Evolutionary conservation across 768 basidiomycete genomes (phyloP).

Genomic region (Collybiopsis confluens): DNA sequence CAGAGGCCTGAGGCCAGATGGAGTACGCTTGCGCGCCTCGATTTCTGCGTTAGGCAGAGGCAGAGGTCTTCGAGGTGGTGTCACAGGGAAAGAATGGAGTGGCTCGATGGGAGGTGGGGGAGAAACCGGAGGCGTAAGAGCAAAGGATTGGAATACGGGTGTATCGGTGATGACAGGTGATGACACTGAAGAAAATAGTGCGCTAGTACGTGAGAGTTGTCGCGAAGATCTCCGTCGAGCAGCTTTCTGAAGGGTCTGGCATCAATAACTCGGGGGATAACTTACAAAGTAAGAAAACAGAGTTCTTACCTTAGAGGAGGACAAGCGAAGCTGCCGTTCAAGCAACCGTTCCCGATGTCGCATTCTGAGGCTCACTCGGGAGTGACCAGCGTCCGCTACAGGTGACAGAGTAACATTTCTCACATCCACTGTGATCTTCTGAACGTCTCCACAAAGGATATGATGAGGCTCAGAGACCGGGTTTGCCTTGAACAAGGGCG

Average conservation of each 20-base stretch:
- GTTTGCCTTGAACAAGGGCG: neutral
- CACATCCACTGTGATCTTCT: conserved; percentile 3
- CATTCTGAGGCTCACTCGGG: conserved; percentile 6
- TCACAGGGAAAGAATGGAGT: too few relatives aligned
- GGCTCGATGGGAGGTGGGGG: neutral
- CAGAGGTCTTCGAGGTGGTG: neutral
- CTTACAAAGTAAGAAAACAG: neutral
- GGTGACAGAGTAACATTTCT: conserved; percentile 1
- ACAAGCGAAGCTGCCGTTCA: conserved; percentile 13
- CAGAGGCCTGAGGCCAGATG: neutral
- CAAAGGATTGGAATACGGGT: neutral
- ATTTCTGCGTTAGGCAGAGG: neutral
- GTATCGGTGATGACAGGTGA: neutral
- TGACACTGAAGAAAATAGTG: neutral
- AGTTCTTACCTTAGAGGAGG: conserved; percentile 13
- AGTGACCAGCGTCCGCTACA: neutral
- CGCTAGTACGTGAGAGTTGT: neutral
- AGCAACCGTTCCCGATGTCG: conserved; percentile 10
- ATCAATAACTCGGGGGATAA: neutral
- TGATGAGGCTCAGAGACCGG: neutral
- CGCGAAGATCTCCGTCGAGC: neutral
- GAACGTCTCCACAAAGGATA: conserved; percentile 3
- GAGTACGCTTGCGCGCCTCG: neutral
- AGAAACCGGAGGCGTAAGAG: neutral
- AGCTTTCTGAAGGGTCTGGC: neutral